These are phyloP conservation scores for Fusarium humuli DNA, from an alignment of 2,329 filamentous ascomycete species.

Conservation along the genomic window DNA sequence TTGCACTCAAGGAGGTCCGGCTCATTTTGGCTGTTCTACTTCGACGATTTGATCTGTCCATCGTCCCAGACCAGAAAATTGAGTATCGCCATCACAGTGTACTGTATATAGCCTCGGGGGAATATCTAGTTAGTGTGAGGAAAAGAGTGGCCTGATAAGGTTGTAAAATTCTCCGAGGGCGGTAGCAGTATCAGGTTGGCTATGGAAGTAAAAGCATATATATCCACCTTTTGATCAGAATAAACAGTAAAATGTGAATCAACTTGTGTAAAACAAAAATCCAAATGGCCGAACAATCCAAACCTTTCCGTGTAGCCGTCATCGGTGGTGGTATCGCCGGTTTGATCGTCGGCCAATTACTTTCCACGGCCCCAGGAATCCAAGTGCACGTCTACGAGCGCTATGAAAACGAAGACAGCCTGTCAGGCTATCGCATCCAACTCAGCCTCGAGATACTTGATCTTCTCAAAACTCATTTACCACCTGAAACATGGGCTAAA, in stretches of 20 bases:
- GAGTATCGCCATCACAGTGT: not conserved
- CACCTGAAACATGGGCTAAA: not conserved
- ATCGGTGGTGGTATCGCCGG: slow-evolving; percentile 2
- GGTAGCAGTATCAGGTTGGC: not conserved
- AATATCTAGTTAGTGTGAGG: not conserved
- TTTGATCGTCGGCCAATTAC: not conserved
- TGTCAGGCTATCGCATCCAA: not conserved
- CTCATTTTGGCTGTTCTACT: not conserved
- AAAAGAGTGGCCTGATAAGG: not conserved
- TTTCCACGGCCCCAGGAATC: not conserved
- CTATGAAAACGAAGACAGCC: not conserved
- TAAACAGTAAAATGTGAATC: not conserved
- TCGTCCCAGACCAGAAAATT: not conserved
- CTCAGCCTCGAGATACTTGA: not conserved
- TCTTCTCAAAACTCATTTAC: not conserved
- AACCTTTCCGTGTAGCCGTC: not conserved
- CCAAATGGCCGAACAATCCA: not conserved
- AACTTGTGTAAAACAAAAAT: not conserved
- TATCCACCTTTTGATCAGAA: not conserved
- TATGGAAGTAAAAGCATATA: not conserved
- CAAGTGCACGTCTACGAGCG: not conserved
- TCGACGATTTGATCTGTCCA: not conserved
- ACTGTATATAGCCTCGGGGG: slow-evolving; percentile 1
- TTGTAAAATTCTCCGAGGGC: not conserved
- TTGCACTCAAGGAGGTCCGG: not conserved